Conservation (phyloP, 2,329 filamentous ascomycete species). For the Paecilomyces fulvus region DNA sequence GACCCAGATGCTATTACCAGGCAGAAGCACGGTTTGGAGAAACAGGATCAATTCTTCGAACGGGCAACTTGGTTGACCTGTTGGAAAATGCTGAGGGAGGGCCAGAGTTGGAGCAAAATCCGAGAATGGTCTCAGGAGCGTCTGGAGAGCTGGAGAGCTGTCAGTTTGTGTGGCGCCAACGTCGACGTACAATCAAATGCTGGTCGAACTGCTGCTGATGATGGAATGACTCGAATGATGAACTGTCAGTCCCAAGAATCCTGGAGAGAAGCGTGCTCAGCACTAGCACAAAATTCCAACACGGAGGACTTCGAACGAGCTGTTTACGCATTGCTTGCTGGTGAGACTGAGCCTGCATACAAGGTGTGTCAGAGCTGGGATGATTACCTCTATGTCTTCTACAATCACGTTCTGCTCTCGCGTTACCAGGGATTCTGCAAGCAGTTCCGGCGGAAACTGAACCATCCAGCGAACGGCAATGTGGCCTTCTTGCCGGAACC, state of each 20-base stretch:
- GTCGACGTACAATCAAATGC: slow-evolving; percentile 19
- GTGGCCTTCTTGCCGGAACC: slow-evolving; percentile 52
- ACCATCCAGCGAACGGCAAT: slow-evolving; percentile 48
- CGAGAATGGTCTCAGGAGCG: slow-evolving; percentile 78
- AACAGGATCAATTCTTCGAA: slow-evolving; percentile 81
- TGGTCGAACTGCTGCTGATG: slow-evolving; percentile 23
- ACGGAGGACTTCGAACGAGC: slow-evolving; percentile 74
- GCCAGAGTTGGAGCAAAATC: slow-evolving; percentile 65
- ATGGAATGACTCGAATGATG: slow-evolving; percentile 34
- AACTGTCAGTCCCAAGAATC: slow-evolving; percentile 30
- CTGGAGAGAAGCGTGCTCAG: slow-evolving; percentile 31
- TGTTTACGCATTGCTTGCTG: slow-evolving; percentile 83
- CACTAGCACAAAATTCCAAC: slow-evolving; percentile 52
- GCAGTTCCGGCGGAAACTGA: slow-evolving; percentile 34
- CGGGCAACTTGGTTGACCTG: slow-evolving; percentile 87
- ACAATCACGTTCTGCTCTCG: slow-evolving; percentile 73
- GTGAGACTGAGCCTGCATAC: slow-evolving; percentile 70
- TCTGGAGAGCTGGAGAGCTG: slow-evolving; percentile 81
- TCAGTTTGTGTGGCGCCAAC: slow-evolving; percentile 61
- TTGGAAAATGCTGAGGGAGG: slow-evolving; percentile 83
- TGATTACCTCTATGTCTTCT: slow-evolving; percentile 77
- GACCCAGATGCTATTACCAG: slow-evolving; percentile 85
- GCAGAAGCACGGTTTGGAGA: slow-evolving; percentile 67
- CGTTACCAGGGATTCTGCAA: slow-evolving; percentile 65
- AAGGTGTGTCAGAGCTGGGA: slow-evolving; percentile 73